Evolutionary conservation across 2,329 filamentous ascomycete genomes (phyloP), one percentile per base, ranked within the genome.

Genomic region (Biscogniauxia mediterranea): DNA sequence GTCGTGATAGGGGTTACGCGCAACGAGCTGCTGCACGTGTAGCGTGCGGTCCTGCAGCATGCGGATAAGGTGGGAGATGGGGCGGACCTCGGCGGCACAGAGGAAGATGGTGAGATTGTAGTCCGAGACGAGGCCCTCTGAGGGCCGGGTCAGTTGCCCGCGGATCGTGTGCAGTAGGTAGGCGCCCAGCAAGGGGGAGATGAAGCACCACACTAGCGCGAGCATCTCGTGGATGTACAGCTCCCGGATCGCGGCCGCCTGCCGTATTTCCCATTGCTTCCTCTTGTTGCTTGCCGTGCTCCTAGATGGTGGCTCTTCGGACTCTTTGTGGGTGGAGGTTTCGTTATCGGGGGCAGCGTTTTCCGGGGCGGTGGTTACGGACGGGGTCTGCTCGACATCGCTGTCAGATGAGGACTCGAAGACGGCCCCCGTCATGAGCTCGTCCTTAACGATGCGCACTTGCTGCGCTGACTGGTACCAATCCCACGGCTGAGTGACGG

Each of bases 21-120:
- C 79, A 17, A 93, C 89, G 5, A 92, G 78, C 15, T 88, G 86
- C 74, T 98, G 93, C 0, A 97, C 82, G 70, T 93, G 88, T 8
- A 96, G 79, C 2, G 93, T 97, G 38, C 92, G 86, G 15, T 86
- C 84, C 69, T 92, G 89, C 3, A 96, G 83, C 69, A 97, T 84
- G 71, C 89, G 91, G 64, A 97, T 85, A 25, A 96, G 78, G 71
- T 97, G 93, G 1, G 91, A 86, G 55, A 93, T 79, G 0, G 94
- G 94, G 2, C 91, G 88, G 26, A 97, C 80, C 76, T 98, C 94
- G 3, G 94, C 91, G 0, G 90, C 91, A 19, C 97, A 83, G 2
- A 97, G 80, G 75, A 97, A 98, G 57, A 98, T 91, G 13, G 89
- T 93, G 58, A 98, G 81, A 74, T 97, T 97, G 77, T 94, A 96